A percentile compares a stretch with the other conserved stretches of the same genome.
Conservation (phyloP, 2,329 filamentous ascomycete species). For the Diaporthe velutina region DNA sequence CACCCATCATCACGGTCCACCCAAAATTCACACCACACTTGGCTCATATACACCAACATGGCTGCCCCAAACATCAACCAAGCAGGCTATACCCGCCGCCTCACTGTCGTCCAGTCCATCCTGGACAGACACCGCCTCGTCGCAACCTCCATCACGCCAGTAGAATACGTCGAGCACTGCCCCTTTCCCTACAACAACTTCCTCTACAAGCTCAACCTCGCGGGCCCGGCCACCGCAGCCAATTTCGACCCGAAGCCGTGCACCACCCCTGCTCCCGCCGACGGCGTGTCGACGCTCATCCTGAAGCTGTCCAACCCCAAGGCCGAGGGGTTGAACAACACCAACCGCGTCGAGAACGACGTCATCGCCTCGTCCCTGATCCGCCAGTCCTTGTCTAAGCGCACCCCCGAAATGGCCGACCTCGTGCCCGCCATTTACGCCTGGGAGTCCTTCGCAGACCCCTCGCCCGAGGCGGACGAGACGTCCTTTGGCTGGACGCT, state of each 20-base stretch:
- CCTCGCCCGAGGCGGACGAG: slow-evolving; percentile 17
- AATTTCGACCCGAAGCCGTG: slow-evolving; percentile 40
- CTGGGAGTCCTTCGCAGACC: slow-evolving; percentile 33
- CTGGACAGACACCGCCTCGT: slow-evolving; percentile 37
- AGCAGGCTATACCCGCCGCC: slow-evolving; percentile 39
- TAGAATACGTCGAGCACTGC: slow-evolving; percentile 42
- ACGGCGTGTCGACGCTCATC: slow-evolving; percentile 40
- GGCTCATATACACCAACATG: not conserved
- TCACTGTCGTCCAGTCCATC: slow-evolving; percentile 37
- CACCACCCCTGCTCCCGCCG: slow-evolving; percentile 33
- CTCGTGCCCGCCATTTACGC: slow-evolving; percentile 46
- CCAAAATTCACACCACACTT: not conserved
- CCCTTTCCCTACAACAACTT: slow-evolving; percentile 45
- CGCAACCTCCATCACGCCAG: slow-evolving; percentile 38
- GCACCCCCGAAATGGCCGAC: not conserved
- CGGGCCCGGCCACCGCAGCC: slow-evolving; percentile 31
- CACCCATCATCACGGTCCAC: not conserved
- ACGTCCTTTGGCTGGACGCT: slow-evolving; percentile 44
- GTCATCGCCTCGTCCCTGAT: slow-evolving; percentile 44
- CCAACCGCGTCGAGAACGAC: slow-evolving; percentile 47
- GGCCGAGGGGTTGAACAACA: slow-evolving; percentile 43
- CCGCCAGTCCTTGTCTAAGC: slow-evolving; percentile 37
- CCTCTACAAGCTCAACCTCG: slow-evolving; percentile 44
- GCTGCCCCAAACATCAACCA: slow-evolving; percentile 30
- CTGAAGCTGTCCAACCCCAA: slow-evolving; percentile 45